Evolutionary conservation across 2,329 filamentous ascomycete species (phyloP).

Genomic region (Pestalotiopsis sp.): DNA sequence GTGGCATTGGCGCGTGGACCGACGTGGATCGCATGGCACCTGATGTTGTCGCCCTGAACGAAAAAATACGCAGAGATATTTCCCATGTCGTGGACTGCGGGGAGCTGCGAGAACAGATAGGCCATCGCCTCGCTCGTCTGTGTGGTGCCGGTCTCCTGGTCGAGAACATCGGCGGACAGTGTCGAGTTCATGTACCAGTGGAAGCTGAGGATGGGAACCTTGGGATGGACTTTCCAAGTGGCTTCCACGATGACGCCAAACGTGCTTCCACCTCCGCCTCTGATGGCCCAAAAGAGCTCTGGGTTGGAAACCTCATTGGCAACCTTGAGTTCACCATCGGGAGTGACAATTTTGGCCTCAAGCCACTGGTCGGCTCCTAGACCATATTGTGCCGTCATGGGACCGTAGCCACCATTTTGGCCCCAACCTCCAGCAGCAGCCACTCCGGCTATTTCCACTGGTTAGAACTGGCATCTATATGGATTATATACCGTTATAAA

Average conservation of each 20-base stretch:
- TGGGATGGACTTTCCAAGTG: background rate
- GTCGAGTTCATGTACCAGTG: conserved; percentile 6
- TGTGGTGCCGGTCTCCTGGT: background rate
- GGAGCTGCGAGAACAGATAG: background rate
- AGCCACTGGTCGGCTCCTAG: background rate
- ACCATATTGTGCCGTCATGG: background rate
- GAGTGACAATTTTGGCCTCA: background rate
- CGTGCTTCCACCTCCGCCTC: background rate
- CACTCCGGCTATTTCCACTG: background rate
- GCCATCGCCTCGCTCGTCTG: background rate
- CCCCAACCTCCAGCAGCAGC: background rate
- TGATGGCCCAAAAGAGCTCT: conserved; percentile 3
- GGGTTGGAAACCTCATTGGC: background rate
- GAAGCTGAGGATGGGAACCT: background rate
- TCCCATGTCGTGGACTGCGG: background rate
- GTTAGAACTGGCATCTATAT: background rate
- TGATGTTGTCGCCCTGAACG: background rate
- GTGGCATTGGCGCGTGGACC: background rate
- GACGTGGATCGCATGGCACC: background rate
- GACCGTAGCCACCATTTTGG: background rate
- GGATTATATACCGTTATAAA: too few species aligned
- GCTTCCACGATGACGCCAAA: conserved; percentile 2
- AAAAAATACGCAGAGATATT: background rate
- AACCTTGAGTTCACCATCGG: background rate
- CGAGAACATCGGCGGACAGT: background rate